Percentiles rank a stretch among this genome's conserved stretches.
phyloP scores from a whole-genome alignment of 2,329 filamentous ascomycete genomes.

The Alternaria triticina region DNA sequence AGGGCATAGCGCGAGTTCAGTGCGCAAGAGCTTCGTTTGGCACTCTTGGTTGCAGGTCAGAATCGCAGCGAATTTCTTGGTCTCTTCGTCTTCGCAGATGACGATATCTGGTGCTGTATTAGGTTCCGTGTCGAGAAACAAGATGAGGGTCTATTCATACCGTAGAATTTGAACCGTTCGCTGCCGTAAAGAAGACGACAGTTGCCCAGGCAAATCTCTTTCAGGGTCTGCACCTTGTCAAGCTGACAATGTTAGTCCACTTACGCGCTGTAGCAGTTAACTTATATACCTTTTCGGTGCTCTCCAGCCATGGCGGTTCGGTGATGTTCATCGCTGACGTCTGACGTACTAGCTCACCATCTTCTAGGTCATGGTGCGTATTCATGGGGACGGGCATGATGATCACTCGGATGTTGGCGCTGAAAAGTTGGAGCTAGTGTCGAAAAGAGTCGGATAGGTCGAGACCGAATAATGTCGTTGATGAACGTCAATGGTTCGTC shows the following conservation, averaged over 20 bases:
- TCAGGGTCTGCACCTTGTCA: conserved; percentile 53
- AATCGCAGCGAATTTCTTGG: conserved; percentile 82
- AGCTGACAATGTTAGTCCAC: conserved; percentile 61
- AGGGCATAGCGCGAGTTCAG: conserved; percentile 74
- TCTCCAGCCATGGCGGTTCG: conserved; percentile 3
- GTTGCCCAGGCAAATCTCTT: conserved; percentile 24
- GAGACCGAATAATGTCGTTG: neutral
- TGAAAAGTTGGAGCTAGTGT: neutral
- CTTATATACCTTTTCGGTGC: conserved; percentile 5
- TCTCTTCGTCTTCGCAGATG: conserved; percentile 10
- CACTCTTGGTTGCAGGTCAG: conserved; percentile 85
- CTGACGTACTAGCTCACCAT: conserved; percentile 1
- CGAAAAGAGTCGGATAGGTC: neutral
- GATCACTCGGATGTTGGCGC: neutral
- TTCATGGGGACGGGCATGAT: neutral
- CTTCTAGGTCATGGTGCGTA: neutral
- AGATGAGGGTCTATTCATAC: neutral
- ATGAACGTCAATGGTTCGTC: neutral
- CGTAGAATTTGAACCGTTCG: conserved; percentile 33
- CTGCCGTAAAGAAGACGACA: conserved; percentile 38
- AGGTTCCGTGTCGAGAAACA: neutral
- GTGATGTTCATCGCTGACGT: neutral
- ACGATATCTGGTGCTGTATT: conserved; percentile 26
- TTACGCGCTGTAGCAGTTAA: neutral
- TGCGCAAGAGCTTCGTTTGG: conserved; percentile 75